Conservation (phyloP, 371 early-diverging fungal species). For the Apophysomyces elegans region DNA sequence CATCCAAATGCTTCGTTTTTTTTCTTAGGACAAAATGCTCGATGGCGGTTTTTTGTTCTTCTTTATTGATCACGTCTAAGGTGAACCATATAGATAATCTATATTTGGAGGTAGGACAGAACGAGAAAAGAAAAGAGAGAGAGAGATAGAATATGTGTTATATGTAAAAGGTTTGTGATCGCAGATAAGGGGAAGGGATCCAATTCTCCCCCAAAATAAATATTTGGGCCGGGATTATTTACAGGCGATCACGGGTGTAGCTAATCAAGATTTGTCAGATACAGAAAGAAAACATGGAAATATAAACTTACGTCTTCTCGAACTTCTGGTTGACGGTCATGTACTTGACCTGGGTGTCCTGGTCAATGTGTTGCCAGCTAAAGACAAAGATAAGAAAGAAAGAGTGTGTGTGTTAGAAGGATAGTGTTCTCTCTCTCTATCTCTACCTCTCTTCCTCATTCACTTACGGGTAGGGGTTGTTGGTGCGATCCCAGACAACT, state of each 20-base stretch:
- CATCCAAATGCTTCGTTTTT: no score
- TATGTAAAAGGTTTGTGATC: no score
- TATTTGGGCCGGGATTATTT: constrained; percentile 12
- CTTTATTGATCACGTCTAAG: no score
- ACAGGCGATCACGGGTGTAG: constrained; percentile 38
- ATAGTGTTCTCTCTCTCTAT: background rate
- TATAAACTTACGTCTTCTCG: constrained; percentile 45
- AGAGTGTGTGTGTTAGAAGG: background rate
- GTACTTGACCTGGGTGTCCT: constrained; percentile 55
- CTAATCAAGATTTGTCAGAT: constrained; percentile 11
- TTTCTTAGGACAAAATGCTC: no score
- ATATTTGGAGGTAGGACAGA: no score
- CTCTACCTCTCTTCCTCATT: no score
- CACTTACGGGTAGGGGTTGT: constrained; percentile 56
- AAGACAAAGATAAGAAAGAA: constrained; percentile 1
- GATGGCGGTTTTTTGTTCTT: no score
- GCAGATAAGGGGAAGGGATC: no score
- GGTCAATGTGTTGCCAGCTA: constrained; percentile 57
- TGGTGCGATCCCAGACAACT: constrained; percentile 57
- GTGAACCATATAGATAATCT: no score
- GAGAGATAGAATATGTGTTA: background rate
- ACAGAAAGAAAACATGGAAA: background rate
- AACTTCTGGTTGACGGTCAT: constrained; percentile 62
- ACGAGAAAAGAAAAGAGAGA: background rate
- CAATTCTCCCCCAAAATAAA: no score